A percentile compares a stretch with the other conserved stretches of the same genome.
phyloP scores from a whole-genome alignment of 2,329 filamentous ascomycete genomes.

The Diaporthe sp. region DNA sequence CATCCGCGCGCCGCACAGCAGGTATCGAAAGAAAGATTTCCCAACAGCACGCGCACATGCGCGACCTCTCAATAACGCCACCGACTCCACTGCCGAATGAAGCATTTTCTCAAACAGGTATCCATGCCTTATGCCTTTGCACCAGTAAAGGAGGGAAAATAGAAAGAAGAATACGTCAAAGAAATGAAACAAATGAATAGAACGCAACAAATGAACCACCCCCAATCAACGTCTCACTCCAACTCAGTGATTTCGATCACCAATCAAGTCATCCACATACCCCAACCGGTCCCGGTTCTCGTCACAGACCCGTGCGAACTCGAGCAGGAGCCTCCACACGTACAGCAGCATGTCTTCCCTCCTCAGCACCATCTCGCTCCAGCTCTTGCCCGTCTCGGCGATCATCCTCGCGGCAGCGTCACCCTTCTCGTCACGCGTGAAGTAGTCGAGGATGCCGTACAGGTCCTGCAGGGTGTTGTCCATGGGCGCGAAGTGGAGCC shows the following conservation, averaged over 20 bases:
- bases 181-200: background rate
- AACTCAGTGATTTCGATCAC: background rate
- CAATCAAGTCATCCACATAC: conserved; percentile 57
- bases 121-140: conserved; percentile 10
- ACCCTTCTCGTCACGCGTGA: conserved; percentile 64
- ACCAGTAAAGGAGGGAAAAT: background rate
- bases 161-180: background rate
- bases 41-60: background rate
- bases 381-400: conserved; percentile 69
- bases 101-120: conserved; percentile 5
- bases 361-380: conserved; percentile 72
- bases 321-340: conserved; percentile 70
- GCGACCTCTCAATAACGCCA: conserved; percentile 8
- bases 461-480: conserved; percentile 77
- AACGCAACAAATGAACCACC: background rate
- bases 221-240: background rate
- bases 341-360: conserved; percentile 77
- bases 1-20: background rate
- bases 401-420: conserved; percentile 71
- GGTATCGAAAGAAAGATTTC: background rate
- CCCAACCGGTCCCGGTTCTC: conserved; percentile 57
- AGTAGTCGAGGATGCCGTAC: conserved; percentile 75
- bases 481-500: conserved; percentile 80
- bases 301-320: conserved; percentile 66
- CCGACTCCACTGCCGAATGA: conserved; percentile 19